These are phyloP conservation scores for Colletotrichum neosansevieriae DNA, from an alignment of 2,329 filamentous ascomycete genomes.

Conservation along the genomic window DNA sequence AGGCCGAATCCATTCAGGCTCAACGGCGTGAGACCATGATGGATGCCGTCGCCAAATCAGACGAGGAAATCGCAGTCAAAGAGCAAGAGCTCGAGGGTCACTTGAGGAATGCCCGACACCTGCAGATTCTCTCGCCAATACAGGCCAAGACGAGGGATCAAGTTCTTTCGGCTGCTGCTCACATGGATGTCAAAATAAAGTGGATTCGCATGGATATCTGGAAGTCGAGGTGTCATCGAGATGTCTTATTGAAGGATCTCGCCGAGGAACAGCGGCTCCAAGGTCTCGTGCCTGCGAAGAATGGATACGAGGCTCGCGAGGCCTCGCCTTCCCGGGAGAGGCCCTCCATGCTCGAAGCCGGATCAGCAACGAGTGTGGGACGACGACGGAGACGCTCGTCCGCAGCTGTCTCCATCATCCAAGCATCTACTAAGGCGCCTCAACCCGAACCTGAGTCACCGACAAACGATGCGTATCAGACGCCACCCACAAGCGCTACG, in stretches of 20 bases:
- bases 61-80: conserved; percentile 78
- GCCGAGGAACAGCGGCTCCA: conserved; percentile 69
- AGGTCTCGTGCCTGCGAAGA: conserved; percentile 19
- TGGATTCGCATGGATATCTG: conserved; percentile 96
- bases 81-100: conserved; percentile 86
- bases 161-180: conserved; percentile 84
- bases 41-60: conserved; percentile 84
- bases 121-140: conserved; percentile 89
- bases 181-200: conserved; percentile 88
- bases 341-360: conserved; percentile 24
- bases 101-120: conserved; percentile 88
- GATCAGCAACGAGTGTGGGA: conserved; percentile 18
- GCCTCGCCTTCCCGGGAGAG: conserved; percentile 31
- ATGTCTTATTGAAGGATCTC: conserved; percentile 87
- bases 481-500: conserved; percentile 58
- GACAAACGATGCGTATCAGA: conserved; percentile 61
- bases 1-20: conserved; percentile 86
- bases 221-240: conserved; percentile 89
- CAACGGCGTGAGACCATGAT: conserved; percentile 86
- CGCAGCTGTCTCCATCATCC: conserved; percentile 31
- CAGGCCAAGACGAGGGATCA: conserved; percentile 90
- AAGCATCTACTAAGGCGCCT: conserved; percentile 35
- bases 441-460: conserved; percentile 52
- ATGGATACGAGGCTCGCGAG: conserved; percentile 29
- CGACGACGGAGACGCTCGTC: conserved; percentile 36